A percentile compares a stretch with the other conserved stretches of the same genome.
phyloP scores from a whole-genome alignment of 2,329 filamentous ascomycete genomes.

The Arthrinium phaeospermum region DNA sequence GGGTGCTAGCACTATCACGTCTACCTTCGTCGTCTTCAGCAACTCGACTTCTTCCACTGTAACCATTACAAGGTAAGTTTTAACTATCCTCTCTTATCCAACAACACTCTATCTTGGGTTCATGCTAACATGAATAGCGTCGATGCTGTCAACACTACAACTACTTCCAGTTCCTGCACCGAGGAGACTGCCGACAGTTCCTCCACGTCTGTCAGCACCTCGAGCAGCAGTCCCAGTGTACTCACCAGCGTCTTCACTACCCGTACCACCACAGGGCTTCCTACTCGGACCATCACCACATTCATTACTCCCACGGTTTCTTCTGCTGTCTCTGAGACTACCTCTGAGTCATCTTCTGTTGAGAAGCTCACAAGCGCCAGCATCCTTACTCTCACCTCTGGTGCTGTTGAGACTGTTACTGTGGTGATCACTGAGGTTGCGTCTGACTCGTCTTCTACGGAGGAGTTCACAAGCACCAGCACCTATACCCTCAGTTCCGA shows the following conservation, averaged over 20 bases:
- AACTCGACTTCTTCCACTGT: slow-evolving; percentile 1
- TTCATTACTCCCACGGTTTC: neutral
- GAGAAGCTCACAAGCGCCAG: neutral
- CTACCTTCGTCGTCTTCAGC: neutral
- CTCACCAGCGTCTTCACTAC: neutral
- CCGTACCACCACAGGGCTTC: neutral
- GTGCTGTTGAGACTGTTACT: neutral
- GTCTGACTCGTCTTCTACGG: neutral
- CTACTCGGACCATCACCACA: slow-evolving; percentile 3
- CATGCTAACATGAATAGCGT: neutral
- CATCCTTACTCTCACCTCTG: neutral
- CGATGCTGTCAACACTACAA: slow-evolving; percentile 6
- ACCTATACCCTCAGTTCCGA: neutral
- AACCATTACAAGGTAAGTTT: neutral
- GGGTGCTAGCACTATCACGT: neutral
- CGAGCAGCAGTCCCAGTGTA: neutral
- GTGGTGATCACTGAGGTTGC: neutral
- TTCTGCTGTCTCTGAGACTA: neutral
- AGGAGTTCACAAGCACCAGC: neutral
- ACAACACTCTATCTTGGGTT: neutral
- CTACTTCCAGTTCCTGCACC: neutral
- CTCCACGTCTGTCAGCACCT: neutral
- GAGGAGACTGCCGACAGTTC: neutral
- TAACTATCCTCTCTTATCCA: neutral
- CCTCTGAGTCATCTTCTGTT: neutral